A percentile compares a stretch with the other conserved stretches of the same genome.
Evolutionary conservation across 2,329 filamentous ascomycete species (phyloP).

Genomic region (Fusarium decemcellulare): DNA sequence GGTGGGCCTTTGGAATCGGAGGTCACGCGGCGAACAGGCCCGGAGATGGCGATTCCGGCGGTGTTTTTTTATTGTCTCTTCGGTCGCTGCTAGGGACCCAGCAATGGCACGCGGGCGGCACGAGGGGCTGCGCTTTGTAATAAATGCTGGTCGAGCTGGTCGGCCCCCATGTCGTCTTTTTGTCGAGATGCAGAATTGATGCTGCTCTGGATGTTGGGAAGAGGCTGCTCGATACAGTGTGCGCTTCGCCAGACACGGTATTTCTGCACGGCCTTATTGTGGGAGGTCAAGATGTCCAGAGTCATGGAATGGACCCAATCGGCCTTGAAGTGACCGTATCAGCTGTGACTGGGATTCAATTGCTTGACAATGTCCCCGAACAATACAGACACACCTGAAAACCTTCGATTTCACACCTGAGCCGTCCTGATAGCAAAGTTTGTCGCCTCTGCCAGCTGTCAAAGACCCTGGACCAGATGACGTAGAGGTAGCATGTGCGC

Average conservation of each 20-base stretch:
- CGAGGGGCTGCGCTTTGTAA: constrained; percentile 38
- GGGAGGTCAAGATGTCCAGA: background rate
- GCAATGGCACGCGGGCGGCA: constrained; percentile 25
- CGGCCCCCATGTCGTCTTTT: constrained; percentile 22
- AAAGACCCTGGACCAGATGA: constrained; percentile 9
- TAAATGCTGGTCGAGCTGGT: constrained; percentile 31
- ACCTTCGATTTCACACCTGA: background rate
- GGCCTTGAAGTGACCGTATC: background rate
- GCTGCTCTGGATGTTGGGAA: constrained; percentile 13
- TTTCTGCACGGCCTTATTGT: constrained; percentile 22
- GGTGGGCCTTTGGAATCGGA: constrained; percentile 31
- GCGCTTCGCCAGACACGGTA: constrained; percentile 16
- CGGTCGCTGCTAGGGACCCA: constrained; percentile 3
- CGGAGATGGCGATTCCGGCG: constrained; percentile 35
- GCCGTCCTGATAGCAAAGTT: background rate
- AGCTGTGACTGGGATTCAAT: background rate
- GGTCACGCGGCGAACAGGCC: constrained; percentile 30
- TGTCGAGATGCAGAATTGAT: constrained; percentile 29
- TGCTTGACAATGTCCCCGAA: background rate
- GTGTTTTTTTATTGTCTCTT: constrained; percentile 22
- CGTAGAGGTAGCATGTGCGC: constrained; percentile 3
- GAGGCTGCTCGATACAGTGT: constrained; percentile 38
- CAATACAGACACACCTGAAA: background rate
- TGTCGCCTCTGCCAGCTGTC: background rate
- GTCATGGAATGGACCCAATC: background rate